These are phyloP conservation scores for Paradendryphiella salina DNA, from an alignment of 2,329 filamentous ascomycete genomes.

Conservation along the genomic window DNA sequence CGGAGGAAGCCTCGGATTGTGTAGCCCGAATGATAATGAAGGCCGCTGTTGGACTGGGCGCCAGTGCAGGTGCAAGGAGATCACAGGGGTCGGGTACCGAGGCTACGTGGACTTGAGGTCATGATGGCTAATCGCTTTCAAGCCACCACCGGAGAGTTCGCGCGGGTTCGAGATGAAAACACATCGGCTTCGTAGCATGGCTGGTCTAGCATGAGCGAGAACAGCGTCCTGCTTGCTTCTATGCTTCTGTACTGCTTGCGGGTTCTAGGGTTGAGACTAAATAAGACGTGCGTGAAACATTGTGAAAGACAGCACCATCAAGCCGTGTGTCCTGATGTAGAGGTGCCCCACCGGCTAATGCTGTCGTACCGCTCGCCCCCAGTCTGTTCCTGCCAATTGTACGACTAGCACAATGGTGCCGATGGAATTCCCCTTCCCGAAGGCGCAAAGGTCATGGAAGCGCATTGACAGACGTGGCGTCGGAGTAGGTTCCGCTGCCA, in stretches of 20 bases:
- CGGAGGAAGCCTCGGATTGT: constrained; percentile 3
- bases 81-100: constrained; percentile 24
- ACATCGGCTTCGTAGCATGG: constrained; percentile 13
- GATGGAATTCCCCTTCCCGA: constrained; percentile 12
- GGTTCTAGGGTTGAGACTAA: constrained; percentile 11
- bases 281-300: constrained; percentile 32
- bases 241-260: constrained; percentile 16
- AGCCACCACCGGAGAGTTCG: constrained; percentile 16
- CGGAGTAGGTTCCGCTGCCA: constrained; percentile 17
- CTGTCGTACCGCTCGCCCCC: constrained; percentile 28
- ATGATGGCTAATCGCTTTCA: constrained; percentile 28
- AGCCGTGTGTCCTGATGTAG: constrained; percentile 32
- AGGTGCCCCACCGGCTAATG: constrained; percentile 32
- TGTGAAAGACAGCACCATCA: constrained; percentile 30
- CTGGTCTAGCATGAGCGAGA: constrained; percentile 21
- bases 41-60: constrained; percentile 16
- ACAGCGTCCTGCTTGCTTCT: constrained; percentile 17
- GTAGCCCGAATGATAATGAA: constrained; percentile 12
- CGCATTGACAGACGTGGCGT: constrained; percentile 9
- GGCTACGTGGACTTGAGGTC: constrained; percentile 19
- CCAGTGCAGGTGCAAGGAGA: constrained; percentile 17
- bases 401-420: constrained; percentile 23
- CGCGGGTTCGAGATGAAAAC: constrained; percentile 14
- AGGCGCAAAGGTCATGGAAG: constrained; percentile 13
- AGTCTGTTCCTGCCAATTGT: constrained; percentile 17